These are phyloP conservation scores for Epichloe uncinata DNA, from an alignment of 2,329 filamentous ascomycete species.

Conservation along the genomic window DNA sequence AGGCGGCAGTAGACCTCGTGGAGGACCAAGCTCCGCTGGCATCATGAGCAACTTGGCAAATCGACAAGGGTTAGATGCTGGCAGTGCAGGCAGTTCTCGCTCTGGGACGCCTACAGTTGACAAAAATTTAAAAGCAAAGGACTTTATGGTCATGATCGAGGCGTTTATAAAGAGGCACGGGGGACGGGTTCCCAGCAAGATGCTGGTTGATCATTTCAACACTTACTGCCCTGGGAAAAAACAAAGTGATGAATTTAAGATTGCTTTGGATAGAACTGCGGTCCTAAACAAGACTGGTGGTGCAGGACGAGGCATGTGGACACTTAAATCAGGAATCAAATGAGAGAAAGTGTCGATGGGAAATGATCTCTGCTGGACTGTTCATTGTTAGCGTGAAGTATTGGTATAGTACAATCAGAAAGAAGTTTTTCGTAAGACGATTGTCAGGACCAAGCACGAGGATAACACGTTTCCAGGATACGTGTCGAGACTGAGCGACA, in stretches of 20 bases:
- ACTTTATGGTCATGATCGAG: constrained; percentile 61
- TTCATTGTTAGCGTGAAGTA: not conserved
- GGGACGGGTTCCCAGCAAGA: constrained; percentile 71
- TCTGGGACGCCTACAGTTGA: constrained; percentile 29
- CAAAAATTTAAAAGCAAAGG: constrained; percentile 36
- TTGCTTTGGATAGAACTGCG: constrained; percentile 65
- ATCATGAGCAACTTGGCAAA: constrained; percentile 44
- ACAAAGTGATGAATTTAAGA: constrained; percentile 67
- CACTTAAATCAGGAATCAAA: constrained; percentile 25
- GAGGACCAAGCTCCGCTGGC: constrained; percentile 38
- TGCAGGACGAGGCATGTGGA: constrained; percentile 41
- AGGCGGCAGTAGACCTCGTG: constrained; percentile 37
- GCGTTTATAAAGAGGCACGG: constrained; percentile 68
- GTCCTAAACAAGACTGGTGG: constrained; percentile 47
- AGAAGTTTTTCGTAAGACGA: too few relatives aligned
- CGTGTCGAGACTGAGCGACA: not conserved
- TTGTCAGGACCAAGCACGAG: too few relatives aligned
- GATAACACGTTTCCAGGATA: not conserved
- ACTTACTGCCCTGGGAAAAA: constrained; percentile 52
- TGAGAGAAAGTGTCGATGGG: constrained; percentile 3
- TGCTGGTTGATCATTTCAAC: constrained; percentile 84
- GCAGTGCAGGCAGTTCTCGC: constrained; percentile 31
- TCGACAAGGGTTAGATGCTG: constrained; percentile 37
- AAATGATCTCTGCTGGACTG: not conserved
- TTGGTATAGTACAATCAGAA: not conserved